Conservation (phyloP, 2,329 filamentous ascomycete genomes). For the Alternaria sp. region DNA sequence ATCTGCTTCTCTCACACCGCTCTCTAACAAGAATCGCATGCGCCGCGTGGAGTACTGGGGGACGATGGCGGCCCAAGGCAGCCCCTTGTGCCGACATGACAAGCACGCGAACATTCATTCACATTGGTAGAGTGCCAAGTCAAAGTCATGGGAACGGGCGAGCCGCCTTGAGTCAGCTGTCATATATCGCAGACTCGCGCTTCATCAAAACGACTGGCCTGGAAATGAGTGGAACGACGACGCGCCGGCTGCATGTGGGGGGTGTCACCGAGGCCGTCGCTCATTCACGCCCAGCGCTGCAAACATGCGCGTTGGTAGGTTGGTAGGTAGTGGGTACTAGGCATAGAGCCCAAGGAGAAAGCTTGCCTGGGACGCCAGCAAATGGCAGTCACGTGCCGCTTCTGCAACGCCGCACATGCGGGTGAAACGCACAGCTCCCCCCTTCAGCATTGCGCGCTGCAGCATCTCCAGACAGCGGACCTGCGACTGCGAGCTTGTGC, state of each 20-base stretch:
- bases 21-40: not conserved
- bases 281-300: slow-evolving; percentile 1
- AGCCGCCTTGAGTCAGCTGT: slow-evolving; percentile 14
- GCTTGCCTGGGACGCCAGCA: not conserved
- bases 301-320: not conserved
- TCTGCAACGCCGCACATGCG: slow-evolving; percentile 14
- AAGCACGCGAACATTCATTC: slow-evolving; percentile 1
- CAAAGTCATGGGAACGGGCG: slow-evolving; percentile 9
- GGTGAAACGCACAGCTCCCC: slow-evolving; percentile 26
- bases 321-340: too few relatives aligned
- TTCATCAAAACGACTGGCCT: slow-evolving; percentile 8
- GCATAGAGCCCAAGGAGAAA: too few relatives aligned
- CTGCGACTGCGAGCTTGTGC: slow-evolving; percentile 20
- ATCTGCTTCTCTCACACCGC: slow-evolving; percentile 1
- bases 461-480: slow-evolving; percentile 4
- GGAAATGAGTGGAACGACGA: slow-evolving; percentile 20
- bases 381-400: slow-evolving; percentile 11
- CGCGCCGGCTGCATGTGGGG: slow-evolving; percentile 12
- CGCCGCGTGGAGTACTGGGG: not conserved
- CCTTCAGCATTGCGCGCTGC: slow-evolving; percentile 29
- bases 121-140: slow-evolving; percentile 11
- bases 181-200: slow-evolving; percentile 13
- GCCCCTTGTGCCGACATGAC: slow-evolving; percentile 19
- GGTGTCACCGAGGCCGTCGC: slow-evolving; percentile 10
- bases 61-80: slow-evolving; percentile 23